phyloP scores from a whole-genome alignment of 1,284 basidiomycete genomes.

The Chiua sp. region DNA sequence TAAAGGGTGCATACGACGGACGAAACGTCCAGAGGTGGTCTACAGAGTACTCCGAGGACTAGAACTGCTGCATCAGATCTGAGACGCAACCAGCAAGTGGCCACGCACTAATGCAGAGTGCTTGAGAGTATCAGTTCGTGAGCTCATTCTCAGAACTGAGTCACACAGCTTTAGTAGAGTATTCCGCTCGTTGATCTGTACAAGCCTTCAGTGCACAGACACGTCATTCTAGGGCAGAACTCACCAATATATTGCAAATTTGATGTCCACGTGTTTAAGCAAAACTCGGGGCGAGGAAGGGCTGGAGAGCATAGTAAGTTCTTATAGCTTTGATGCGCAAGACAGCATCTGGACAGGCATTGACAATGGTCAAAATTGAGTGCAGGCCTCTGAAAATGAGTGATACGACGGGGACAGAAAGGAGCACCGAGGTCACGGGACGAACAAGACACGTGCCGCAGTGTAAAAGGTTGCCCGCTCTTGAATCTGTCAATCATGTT shows the following conservation, averaged over 20 bases:
- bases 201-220: constrained; percentile 15
- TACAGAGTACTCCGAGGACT: constrained; percentile 97
- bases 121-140: too few relatives aligned
- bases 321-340: constrained; percentile 97
- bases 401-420: too few relatives aligned
- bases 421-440: too few relatives aligned
- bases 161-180: constrained; percentile 80
- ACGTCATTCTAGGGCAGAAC: constrained; percentile 35
- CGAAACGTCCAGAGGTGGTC: constrained; percentile 95
- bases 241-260: constrained; percentile 92
- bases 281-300: constrained; percentile 90
- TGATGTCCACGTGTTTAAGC: constrained; percentile 87
- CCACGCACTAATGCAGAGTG: constrained; percentile 53
- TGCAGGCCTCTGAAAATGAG: too few relatives aligned
- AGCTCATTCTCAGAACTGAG: too few relatives aligned
- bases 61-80: constrained; percentile 23
- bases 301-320: constrained; percentile 91
- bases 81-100: constrained; percentile 5
- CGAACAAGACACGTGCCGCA: too few relatives aligned
- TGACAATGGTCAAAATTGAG: too few relatives aligned
- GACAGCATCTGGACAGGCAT: constrained; percentile 71
- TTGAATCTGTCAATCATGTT: too few relatives aligned
- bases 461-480: too few relatives aligned
- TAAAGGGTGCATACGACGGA: constrained; percentile 98
- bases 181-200: constrained; percentile 93